Evolutionary conservation across 2,329 filamentous ascomycete species (phyloP), one percentile per base, ranked within the genome.

Genomic region (Aspergillus candidus): DNA sequence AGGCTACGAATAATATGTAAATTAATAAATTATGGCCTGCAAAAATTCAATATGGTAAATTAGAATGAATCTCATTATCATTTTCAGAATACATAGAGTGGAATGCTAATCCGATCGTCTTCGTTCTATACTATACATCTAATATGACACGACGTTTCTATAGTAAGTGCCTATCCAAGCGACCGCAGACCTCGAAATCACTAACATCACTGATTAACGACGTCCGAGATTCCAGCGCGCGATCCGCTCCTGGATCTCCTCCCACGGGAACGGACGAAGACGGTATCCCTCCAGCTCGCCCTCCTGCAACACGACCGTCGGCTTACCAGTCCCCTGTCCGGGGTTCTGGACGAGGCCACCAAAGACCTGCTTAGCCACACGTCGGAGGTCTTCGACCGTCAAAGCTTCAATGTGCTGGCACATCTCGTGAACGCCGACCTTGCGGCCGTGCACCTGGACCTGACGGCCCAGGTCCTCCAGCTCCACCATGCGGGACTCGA

Each of bases 401-500:
- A 98, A 73, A 5, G 73, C 75, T 61, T 95, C 87, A 54, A 98
- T 98, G 61, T 83, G 82, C 40, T 73, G 73, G 62, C 91, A 95
- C 91, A 98, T 97, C 63, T 97, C 90, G 53, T 81, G 80, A 6
- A 96, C 90, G 2, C 91, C 86, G 6, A 97, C 80, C 72, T 96
- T 95, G 54, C 82, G 80, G 15, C 91, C 93, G 63, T 97, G 90
- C n/a, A 96, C 88, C 72, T 97, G 93, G 10, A 98, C 88, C 66
- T 96, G 91, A 50, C 93, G 75, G 15, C 93, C 93, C 0, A 98
- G 77, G 64, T 98, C 93, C 69, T 98, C 93, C 6, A 98, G 78
- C 72, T 97, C 93, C 8, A 98, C 89, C 89, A 98, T 96, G 48
- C 93, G 79, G 55, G 83, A 89, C 72, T 98, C 93, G 22, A 98